phyloP scores from a whole-genome alignment of 225 moss, liverwort and hornwort species.

The Anthoceros angustus region DNA sequence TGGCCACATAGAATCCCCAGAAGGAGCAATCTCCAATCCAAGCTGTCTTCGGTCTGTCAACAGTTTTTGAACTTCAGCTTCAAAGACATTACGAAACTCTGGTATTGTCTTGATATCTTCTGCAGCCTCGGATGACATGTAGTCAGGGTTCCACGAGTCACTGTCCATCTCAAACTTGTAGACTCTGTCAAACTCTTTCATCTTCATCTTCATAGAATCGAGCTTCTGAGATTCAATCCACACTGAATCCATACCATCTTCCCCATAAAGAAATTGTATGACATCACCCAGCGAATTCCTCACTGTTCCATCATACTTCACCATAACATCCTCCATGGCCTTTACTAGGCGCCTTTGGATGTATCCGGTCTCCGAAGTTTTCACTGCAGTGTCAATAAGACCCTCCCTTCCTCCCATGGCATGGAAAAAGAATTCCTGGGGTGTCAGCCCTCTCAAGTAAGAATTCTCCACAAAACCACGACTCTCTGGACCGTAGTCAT shows the following conservation, averaged over 20 bases:
- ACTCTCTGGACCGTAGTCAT: slow-evolving; percentile 94
- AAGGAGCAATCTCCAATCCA: slow-evolving; percentile 88
- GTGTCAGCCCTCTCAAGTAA: slow-evolving; percentile 76
- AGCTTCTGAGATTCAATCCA: slow-evolving; percentile 92
- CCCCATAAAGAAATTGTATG: slow-evolving; percentile 94
- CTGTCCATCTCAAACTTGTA: slow-evolving; percentile 94
- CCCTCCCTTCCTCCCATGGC: slow-evolving; percentile 99
- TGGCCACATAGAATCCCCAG: slow-evolving; percentile 65
- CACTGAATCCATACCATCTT: slow-evolving; percentile 99
- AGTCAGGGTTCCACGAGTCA: slow-evolving; percentile 96
- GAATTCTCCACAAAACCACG: slow-evolving; percentile 99
- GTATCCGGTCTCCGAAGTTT: slow-evolving; percentile 97
- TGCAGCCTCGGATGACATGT: slow-evolving; percentile 84
- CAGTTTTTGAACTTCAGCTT: slow-evolving; percentile 91
- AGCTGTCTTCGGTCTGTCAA: slow-evolving; percentile 77
- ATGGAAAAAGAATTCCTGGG: slow-evolving; percentile 98
- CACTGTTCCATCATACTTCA: slow-evolving; percentile 97
- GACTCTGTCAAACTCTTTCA: slow-evolving; percentile 61
- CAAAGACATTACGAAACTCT: slow-evolving; percentile 93
- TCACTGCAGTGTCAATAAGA: slow-evolving; percentile 96
- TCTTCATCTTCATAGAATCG: slow-evolving; percentile 92
- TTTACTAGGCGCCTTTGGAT: slow-evolving; percentile 93
- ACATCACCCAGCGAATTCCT: slow-evolving; percentile 94
- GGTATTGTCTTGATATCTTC: slow-evolving; percentile 93
- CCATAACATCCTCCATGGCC: slow-evolving; percentile 99